Base-by-base conservation (phyloP, 352 stramenopile species). In the Globisporangium abappressorium region DNA sequence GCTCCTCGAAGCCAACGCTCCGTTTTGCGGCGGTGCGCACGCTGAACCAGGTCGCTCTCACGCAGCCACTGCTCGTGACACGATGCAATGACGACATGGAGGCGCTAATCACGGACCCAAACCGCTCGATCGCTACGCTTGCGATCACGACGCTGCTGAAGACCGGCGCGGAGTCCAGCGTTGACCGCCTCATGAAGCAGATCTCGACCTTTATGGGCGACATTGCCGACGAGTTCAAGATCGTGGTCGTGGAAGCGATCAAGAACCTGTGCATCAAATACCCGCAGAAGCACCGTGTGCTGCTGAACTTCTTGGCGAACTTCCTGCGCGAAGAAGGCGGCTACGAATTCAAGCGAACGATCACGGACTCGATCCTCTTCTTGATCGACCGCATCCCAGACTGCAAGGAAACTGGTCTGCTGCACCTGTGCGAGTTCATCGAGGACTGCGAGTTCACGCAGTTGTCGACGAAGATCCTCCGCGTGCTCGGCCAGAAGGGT, bases 151-250 rank as follows among this genome's bases (percentile, higher is more conserved):
- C 98, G 18, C 71, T 99, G 11, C 85, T 99, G 60, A 99, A 99
- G 78, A 99, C 98, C 20, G 97, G 97, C 73, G 96, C 87, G 33
- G 97, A 99, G 66, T 97, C 93, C 24, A 98, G 90, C 26, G 93
- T 99, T 24, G 97, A 99, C 76, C 89, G 96, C 36, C 73, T 99
- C 22, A 98, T 99, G 84, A 97, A 97, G 74, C 94, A 99, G 78
- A 99, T 99, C 68, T 98, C 93, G 5, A 96, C 94, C 1, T 99
- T 99, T 74, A 98, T 99, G 87, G 96, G 93, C 8, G 98, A 99
- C 74, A 99, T 99, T 65, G 95, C 96, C 0, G 98, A 99, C 74
- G 98, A 99, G 75, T 99, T 99, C 86, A 99, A 99, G 87, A 98
- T 99, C 65, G 97, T 99, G 1, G 94, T 99, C 26, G 97, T 99